Conservation (phyloP, 805 yeast species). For the Brettanomyces naardenensis region DNA sequence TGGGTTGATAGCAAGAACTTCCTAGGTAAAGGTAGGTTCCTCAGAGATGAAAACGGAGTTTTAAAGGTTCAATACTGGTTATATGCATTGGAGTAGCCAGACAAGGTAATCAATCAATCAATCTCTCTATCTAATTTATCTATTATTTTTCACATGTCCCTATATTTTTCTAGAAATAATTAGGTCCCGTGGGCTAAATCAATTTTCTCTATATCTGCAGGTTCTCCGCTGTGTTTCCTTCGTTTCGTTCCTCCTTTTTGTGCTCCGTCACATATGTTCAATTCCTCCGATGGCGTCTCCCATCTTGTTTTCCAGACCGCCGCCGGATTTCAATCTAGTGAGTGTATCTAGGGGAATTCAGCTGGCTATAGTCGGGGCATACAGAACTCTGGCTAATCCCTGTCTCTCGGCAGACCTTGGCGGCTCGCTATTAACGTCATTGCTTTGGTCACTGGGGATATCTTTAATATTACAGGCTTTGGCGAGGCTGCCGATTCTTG, state of each 20-base stretch:
- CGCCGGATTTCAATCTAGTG: slow-evolving; percentile 1
- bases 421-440: background rate
- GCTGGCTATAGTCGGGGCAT: slow-evolving; percentile 4
- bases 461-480: background rate
- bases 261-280: too few species aligned
- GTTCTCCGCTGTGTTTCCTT: too few species aligned
- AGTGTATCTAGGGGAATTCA: slow-evolving; percentile 3
- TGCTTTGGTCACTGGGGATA: background rate
- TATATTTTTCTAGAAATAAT: too few species aligned
- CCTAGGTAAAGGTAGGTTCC: slow-evolving; percentile 53
- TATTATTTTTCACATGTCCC: too few species aligned
- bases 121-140: too few species aligned
- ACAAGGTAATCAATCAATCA: background rate
- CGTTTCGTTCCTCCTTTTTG: too few species aligned
- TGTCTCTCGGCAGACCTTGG: background rate
- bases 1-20: slow-evolving; percentile 46
- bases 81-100: slow-evolving; percentile 29
- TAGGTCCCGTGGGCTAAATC: too few species aligned
- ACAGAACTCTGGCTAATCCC: slow-evolving; percentile 1
- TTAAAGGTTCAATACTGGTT: slow-evolving; percentile 50
- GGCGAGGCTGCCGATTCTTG: background rate
- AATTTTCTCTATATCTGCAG: too few species aligned
- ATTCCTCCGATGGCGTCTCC: slow-evolving; percentile 5
- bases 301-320: slow-evolving; percentile 3
- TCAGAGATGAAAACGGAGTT: slow-evolving; percentile 36